Conservation (phyloP, 1,139 yeast genomes). For the Zhuliangozyma parablackwelliae region DNA sequence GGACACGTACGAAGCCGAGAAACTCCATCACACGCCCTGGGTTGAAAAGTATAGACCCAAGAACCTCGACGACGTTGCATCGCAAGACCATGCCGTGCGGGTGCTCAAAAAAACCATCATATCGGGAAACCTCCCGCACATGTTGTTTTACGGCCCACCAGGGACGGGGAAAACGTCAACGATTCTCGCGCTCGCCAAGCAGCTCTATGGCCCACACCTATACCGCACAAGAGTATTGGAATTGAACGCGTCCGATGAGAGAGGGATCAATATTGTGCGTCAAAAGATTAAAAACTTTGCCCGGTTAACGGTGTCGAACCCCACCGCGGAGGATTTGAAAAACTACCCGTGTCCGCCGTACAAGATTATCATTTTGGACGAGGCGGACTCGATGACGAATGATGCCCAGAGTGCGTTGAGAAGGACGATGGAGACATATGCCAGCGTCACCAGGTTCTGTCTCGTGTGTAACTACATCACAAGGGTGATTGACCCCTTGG, state of each 20-base stretch:
- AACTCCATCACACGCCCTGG: constrained; percentile 63
- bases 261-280: constrained; percentile 92
- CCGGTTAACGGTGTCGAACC: constrained; percentile 77
- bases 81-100: constrained; percentile 86
- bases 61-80: constrained; percentile 76
- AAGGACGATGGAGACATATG: constrained; percentile 94
- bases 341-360: constrained; percentile 94
- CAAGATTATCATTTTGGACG: constrained; percentile 82
- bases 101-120: constrained; percentile 78
- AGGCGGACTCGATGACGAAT: constrained; percentile 98
- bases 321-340: constrained; percentile 59
- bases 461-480: constrained; percentile 94
- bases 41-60: constrained; percentile 84
- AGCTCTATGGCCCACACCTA: constrained; percentile 68
- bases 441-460: constrained; percentile 88
- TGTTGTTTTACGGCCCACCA: constrained; percentile 96
- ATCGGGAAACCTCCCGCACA: constrained; percentile 86
- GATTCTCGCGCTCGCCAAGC: constrained; percentile 79
- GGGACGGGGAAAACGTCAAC: constrained; percentile 98
- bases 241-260: constrained; percentile 91
- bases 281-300: constrained; percentile 93
- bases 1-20: constrained; percentile 36
- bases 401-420: constrained; percentile 96
- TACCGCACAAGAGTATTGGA: constrained; percentile 79
- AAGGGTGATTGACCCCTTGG: constrained; percentile 91